Evolutionary conservation across 176 grass and related monocot genomes (phyloP), one percentile per base, ranked within the genome.

Genomic region (Elaeis guineensis): DNA sequence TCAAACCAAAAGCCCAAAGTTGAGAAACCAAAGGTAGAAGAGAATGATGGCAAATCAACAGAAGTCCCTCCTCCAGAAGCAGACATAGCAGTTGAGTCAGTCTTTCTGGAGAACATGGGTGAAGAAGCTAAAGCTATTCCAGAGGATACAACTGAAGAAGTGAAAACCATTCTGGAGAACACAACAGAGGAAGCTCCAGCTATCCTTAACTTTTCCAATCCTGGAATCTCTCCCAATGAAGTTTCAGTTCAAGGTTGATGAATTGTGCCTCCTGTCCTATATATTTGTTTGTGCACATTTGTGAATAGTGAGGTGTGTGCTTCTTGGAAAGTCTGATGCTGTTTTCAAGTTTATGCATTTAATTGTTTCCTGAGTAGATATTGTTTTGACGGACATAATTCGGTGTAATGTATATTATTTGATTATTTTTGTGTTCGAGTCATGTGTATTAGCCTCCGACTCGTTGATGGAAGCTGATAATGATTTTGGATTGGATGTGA

Each of bases 191-290:
- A 82, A 58, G 26, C 55, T 22, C 25, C 61, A 62, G 55, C 16
- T 32, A 69, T 55, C 59, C 50, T 25, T 54, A 66, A 72, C 50
- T n/a, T 62, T 49, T 18, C 78, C 49, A 22, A 66, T 66, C 59
- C 57, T 44, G 69, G 72, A 23, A 72, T 76, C 25, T 53, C 74
- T 57, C 66, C 72, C 5, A 82, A 75, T 65, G 87, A 90, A 85
- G 80, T 91, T 66, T 55, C 69, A 39, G 79, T 78, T 39, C 78
- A 83, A 67, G 81, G 81, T 75, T 88, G 84, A 91, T 75, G 20
- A 18, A 53, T 65, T 58, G 50, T 15, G 17, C 61, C 7, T 16
- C 16, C 50, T 55, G 25, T 11, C 49, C 50, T 54, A 54, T 53
- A 16, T 39, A 16, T 57, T 20, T 32, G 4, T n/a, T 68, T 18